Percentiles rank a stretch among this genome's conserved stretches.
Evolutionary conservation across 108 stramenopile genomes (phyloP).

Genomic region (Cyclotella kingstonii): DNA sequence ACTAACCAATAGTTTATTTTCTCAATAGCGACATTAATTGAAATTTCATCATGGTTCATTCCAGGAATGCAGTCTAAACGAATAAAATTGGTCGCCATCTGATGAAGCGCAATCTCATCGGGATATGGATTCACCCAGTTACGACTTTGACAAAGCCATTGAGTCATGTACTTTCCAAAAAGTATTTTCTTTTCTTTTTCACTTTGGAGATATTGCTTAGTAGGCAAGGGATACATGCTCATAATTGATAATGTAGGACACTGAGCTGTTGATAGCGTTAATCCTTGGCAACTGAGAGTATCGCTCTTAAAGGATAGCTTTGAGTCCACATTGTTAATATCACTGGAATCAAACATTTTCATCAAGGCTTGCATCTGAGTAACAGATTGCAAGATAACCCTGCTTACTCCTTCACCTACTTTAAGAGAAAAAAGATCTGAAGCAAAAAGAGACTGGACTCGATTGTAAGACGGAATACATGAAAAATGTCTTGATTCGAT

Average conservation of each 20-base stretch:
- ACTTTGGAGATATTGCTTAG: not conserved
- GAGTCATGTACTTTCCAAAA: constrained; percentile 1
- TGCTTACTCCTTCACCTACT: not conserved
- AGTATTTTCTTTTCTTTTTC: not conserved
- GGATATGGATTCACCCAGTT: constrained; percentile 23
- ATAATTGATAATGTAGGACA: not conserved
- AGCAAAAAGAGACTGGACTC: constrained; percentile 4
- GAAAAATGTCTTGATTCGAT: not conserved
- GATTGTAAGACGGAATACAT: constrained; percentile 20
- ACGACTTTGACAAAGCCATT: constrained; percentile 5
- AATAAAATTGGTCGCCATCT: constrained; percentile 11
- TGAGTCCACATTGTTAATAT: not conserved
- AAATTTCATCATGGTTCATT: not conserved
- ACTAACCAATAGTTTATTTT: constrained; percentile 56
- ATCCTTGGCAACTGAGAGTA: not conserved
- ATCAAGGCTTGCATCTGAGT: constrained; percentile 26
- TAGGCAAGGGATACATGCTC: not conserved
- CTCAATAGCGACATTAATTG: constrained; percentile 1
- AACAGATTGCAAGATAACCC: constrained; percentile 2
- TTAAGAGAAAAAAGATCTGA: not conserved
- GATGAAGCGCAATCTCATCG: constrained; percentile 1
- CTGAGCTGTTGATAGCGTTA: not conserved
- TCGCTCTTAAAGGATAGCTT: not conserved
- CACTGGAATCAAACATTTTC: constrained; percentile 4
- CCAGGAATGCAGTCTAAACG: constrained; percentile 7